Evolutionary conservation across 306 rosid genomes (phyloP), one percentile per base, ranked within the genome.

Genomic region (Pterocarpus macrocarpus): DNA sequence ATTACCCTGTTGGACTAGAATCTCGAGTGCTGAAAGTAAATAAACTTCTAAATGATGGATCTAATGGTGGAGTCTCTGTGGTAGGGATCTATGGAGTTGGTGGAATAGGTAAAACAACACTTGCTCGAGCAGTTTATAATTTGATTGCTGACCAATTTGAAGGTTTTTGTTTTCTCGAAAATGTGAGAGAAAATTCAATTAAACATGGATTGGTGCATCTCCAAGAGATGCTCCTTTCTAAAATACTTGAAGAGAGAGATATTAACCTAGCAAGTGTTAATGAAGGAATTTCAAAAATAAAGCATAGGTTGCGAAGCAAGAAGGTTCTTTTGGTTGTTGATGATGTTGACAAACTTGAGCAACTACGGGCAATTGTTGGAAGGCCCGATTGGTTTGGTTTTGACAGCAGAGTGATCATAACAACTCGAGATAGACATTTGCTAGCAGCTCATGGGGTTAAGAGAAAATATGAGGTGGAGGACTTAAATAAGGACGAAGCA

Each of bases 261-360:
- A 38, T 45, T 41, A 15, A 32, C 39, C 4, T 78, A 6, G 33
- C 33, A 66, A 57, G 64, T 84, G 77, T 47, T 1, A n/a, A 7
- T 3, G 7, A 61, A 66, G 84, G 87, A 35, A 62, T 36, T 22
- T 14, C 81, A 35, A 12, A 47, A n/a, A 68, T 74, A 39, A 75
- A 74, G 15, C 12, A 58, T 0, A 59, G 75, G 65, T 73, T 84
- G 53, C 4, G 5, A 0, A 4, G 2, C 3, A 80, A 61, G 58
- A 80, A 70, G 45, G 41, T 80, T 63, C 76, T 85, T 35, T 8
- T 85, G 22, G 17, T 70, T 56, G 52, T 84, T 52, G 88, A 85
- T 16, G 66, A 80, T 64, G 71, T 75, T 10, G 72, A 64, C 34
- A 36, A 63, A 5, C 5, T n/a, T 1, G 45, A 84, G 17, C 85